A percentile compares a stretch with the other conserved stretches of the same genome.
These are phyloP conservation scores for Zygnema circumcarinatum DNA, from an alignment of 139 green algal genomes.

Conservation along the genomic window DNA sequence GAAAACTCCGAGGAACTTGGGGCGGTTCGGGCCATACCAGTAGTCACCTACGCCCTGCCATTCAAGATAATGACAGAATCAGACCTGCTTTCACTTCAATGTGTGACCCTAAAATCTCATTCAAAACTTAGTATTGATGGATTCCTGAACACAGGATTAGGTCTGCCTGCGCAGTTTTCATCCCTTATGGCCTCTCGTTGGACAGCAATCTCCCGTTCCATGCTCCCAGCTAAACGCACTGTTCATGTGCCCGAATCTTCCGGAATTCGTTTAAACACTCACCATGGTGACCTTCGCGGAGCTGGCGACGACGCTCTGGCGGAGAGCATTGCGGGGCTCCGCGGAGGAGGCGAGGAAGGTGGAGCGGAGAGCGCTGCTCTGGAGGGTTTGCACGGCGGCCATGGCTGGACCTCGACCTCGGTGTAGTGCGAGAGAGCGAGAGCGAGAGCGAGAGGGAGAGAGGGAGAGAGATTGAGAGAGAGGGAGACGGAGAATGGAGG, in stretches of 20 bases:
- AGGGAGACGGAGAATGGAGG: not conserved
- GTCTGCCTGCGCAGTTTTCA: too few species aligned
- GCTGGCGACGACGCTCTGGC: too few species aligned
- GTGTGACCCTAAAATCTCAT: too few species aligned
- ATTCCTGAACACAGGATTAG: too few species aligned
- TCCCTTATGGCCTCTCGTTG: not conserved
- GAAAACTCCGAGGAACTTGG: slow-evolving; percentile 60
- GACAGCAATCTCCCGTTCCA: too few species aligned
- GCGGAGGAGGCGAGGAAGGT: not conserved
- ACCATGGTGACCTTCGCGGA: not conserved
- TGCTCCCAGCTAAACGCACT: too few species aligned
- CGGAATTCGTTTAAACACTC: too few species aligned
- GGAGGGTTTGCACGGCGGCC: not conserved
- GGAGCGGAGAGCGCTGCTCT: not conserved
- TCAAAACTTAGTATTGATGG: too few species aligned
- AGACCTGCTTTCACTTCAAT: too few species aligned
- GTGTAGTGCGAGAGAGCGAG: not conserved
- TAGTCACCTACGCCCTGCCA: not conserved
- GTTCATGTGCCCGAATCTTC: too few species aligned
- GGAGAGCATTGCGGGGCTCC: not conserved
- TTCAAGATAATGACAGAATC: too few species aligned
- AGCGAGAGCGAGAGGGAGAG: too few species aligned
- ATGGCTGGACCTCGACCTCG: not conserved
- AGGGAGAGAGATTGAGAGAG: not conserved
- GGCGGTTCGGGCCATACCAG: slow-evolving; percentile 46